Conservation (phyloP, 2,329 filamentous ascomycete species). For the Apiospora arundinis region DNA sequence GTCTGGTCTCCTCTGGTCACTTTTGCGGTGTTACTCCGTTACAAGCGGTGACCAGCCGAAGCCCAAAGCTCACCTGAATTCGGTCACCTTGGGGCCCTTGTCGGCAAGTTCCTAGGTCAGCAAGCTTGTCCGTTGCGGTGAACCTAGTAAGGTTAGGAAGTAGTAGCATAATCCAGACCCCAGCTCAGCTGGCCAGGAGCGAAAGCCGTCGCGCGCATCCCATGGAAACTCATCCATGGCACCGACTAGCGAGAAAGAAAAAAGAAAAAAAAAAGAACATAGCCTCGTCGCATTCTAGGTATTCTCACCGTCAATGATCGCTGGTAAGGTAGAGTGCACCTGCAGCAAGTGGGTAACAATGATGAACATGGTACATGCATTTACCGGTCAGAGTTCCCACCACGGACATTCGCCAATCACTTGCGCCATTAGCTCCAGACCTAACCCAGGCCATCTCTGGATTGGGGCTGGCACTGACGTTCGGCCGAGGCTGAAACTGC, state of each 20-base stretch:
- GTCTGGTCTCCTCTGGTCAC: neutral
- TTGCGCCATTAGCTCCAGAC: slow-evolving; percentile 17
- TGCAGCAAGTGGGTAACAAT: slow-evolving; percentile 11
- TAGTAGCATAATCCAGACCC: neutral
- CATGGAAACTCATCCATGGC: slow-evolving; percentile 10
- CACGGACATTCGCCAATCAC: slow-evolving; percentile 9
- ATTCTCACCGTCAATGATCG: slow-evolving; percentile 19
- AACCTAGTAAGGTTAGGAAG: neutral
- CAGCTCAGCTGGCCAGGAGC: too few relatives aligned
- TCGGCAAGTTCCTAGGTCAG: slow-evolving; percentile 7
- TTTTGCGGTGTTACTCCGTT: slow-evolving; percentile 3
- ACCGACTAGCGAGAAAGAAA: neutral
- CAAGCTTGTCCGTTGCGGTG: slow-evolving; percentile 16
- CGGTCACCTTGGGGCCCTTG: neutral
- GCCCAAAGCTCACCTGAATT: slow-evolving; percentile 4
- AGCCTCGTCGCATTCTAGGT: slow-evolving; percentile 14
- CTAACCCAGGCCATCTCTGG: neutral
- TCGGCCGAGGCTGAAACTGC: slow-evolving; percentile 13
- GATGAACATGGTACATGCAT: slow-evolving; percentile 19
- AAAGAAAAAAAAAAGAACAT: neutral
- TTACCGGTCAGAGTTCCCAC: slow-evolving; percentile 5
- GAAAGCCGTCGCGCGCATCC: neutral
- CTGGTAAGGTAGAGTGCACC: slow-evolving; percentile 11
- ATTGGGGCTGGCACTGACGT: neutral
- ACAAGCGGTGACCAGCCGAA: slow-evolving; percentile 13